Evolutionary conservation across 225 moss, liverwort and hornwort species (phyloP).

Genomic region (Pleurozium schreberi): DNA sequence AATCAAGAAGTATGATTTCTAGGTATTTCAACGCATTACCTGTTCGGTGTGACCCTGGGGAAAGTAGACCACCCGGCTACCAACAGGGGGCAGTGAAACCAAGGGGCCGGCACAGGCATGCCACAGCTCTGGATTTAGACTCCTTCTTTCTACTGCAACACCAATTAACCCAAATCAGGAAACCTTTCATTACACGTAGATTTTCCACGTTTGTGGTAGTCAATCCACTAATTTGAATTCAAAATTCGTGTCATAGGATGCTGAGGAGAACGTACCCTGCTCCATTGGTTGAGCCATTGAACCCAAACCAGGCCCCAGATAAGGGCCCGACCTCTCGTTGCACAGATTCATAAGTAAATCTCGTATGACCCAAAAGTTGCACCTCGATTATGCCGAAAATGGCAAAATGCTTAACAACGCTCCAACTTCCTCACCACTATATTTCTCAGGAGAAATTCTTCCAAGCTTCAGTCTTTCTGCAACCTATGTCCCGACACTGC

Average conservation of each 20-base stretch:
- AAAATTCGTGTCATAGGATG: background rate
- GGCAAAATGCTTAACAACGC: background rate
- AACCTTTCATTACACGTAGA: background rate
- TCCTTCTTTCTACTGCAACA: constrained; percentile 40
- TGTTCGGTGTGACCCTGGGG: constrained; percentile 52
- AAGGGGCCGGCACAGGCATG: constrained; percentile 48
- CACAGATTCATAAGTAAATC: constrained; percentile 8
- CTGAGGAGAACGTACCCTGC: constrained; percentile 9
- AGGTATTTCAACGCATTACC: background rate
- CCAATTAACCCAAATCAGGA: background rate
- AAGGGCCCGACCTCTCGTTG: background rate
- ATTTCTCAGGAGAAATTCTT: background rate
- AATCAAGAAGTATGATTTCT: background rate
- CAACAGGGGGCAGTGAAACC: constrained; percentile 42
- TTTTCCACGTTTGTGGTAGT: background rate
- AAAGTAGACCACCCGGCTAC: constrained; percentile 40
- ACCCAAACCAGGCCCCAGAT: constrained; percentile 5
- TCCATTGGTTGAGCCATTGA: constrained; percentile 34
- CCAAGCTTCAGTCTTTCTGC: background rate
- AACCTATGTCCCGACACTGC: constrained; percentile 1
- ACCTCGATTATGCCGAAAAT: background rate
- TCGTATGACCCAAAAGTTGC: background rate
- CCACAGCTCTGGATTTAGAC: constrained; percentile 40
- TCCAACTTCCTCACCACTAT: background rate
- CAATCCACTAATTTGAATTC: background rate